Evolutionary conservation across 2,329 filamentous ascomycete species (phyloP).

Genomic region (Penicillium digitatum): DNA sequence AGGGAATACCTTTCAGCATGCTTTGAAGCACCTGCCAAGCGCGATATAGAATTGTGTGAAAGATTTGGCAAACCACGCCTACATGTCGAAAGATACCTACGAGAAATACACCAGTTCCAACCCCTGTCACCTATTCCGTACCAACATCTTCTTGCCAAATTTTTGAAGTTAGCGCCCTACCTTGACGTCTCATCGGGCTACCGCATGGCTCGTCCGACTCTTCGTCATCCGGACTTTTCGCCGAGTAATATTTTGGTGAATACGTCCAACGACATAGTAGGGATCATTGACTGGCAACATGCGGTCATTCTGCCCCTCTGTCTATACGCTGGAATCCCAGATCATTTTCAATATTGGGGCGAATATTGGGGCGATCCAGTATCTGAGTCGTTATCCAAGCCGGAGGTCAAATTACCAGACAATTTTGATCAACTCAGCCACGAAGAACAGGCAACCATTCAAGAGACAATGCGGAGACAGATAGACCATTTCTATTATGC

Average conservation of each 20-base stretch:
- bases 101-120: slow-evolving; percentile 20
- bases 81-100: slow-evolving; percentile 21
- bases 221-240: slow-evolving; percentile 27
- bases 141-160: slow-evolving; percentile 14
- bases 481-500: slow-evolving; percentile 26
- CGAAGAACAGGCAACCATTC: slow-evolving; percentile 20
- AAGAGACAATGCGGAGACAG: slow-evolving; percentile 22
- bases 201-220: slow-evolving; percentile 18
- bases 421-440: slow-evolving; percentile 21
- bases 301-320: slow-evolving; percentile 28
- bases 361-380: slow-evolving; percentile 30
- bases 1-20: slow-evolving; percentile 9
- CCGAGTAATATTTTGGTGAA: slow-evolving; percentile 32
- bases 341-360: slow-evolving; percentile 36
- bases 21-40: slow-evolving; percentile 25
- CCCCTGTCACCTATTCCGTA: slow-evolving; percentile 10
- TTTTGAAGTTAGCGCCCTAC: slow-evolving; percentile 16
- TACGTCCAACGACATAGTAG: slow-evolving; percentile 24
- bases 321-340: slow-evolving; percentile 29
- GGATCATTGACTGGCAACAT: slow-evolving; percentile 34
- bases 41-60: slow-evolving; percentile 24
- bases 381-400: slow-evolving; percentile 24
- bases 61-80: slow-evolving; percentile 22
- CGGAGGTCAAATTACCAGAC: slow-evolving; percentile 23
- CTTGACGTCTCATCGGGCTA: slow-evolving; percentile 18